These are phyloP conservation scores for Cyberlindnera euphorbiae DNA, from an alignment of 805 yeast species.

Conservation along the genomic window DNA sequence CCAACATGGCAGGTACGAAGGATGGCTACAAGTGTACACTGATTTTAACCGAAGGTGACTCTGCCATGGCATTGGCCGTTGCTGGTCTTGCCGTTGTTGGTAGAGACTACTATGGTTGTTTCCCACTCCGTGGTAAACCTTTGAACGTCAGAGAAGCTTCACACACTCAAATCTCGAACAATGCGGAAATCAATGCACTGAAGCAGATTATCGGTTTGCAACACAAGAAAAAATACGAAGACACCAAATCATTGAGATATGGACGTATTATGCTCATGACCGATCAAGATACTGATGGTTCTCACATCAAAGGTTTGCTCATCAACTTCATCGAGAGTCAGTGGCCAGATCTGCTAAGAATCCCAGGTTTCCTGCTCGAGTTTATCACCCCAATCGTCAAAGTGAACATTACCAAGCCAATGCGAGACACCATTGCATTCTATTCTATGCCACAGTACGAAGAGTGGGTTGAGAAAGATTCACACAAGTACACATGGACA, in stretches of 20 bases:
- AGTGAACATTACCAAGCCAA: conserved; percentile 68
- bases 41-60: conserved; percentile 94
- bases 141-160: conserved; percentile 95
- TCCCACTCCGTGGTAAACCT: conserved; percentile 92
- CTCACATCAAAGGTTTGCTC: conserved; percentile 92
- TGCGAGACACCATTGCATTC: conserved; percentile 60
- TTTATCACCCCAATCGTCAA: conserved; percentile 96
- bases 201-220: conserved; percentile 94
- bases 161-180: conserved; percentile 89
- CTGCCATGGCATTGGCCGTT: conserved; percentile 88
- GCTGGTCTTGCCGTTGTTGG: conserved; percentile 95
- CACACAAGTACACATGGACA: conserved; percentile 70
- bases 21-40: conserved; percentile 91
- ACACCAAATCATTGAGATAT: conserved; percentile 72
- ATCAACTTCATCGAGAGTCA: conserved; percentile 91
- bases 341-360: conserved; percentile 85
- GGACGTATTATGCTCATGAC: conserved; percentile 99
- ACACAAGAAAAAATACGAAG: conserved; percentile 80
- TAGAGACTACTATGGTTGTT: conserved; percentile 90
- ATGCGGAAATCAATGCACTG: conserved; percentile 90
- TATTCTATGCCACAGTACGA: conserved; percentile 96
- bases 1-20: conserved; percentile 91
- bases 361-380: conserved; percentile 90
- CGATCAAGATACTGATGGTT: conserved; percentile 99
- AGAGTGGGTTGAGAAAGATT: conserved; percentile 83